Base-by-base conservation (phyloP, 495 filamentous ascomycete species). In the Penicillium longicatenatum region DNA sequence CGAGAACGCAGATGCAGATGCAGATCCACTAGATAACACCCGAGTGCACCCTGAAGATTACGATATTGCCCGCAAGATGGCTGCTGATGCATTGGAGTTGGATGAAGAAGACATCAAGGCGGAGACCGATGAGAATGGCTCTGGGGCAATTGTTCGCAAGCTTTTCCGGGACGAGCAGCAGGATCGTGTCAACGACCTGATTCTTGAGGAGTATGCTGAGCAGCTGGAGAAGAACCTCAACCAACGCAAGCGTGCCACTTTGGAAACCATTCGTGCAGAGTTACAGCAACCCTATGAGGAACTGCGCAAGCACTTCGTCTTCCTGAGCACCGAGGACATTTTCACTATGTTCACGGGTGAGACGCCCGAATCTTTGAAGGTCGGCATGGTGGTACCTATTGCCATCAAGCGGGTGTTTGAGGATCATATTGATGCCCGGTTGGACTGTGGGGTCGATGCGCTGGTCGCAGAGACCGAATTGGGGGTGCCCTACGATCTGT, bases 291-390 rank as follows among this genome's bases (percentile, higher is more conserved):
- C 95, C 6, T 98, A 96, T 67, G 94, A 98, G 73, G 94, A 98
- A 67, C 76, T 98, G 45, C 87, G 94, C 17, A 89, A 89, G 60
- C 86, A 86, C 51, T 98, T 94, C 66, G 77, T 83, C 14, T 70
- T 84, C 43, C 79, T 96, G 9, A 76, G 75, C 29, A 77, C 84
- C 0, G 91, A 96, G 26, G 91, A 96, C 59, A 88, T 97, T 65
- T 98, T 97, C 71, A 93, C 91, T 46, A 97, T 96, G 91, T 86
- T 97, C 44, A 97, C 94, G 0, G 95, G 94, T 50, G 94, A 98
- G 69, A 98, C 89, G 2, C 73, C 80, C 37, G 91, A 97, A 0
- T 89, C 92, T 0, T 76, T 98, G 20, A 82, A 79, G 24, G 86
- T 90, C 63, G 89, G 88, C 54, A 97, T 98, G 93, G 89, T 96